Percentiles rank a stretch among this genome's conserved stretches.
phyloP scores from a whole-genome alignment of 768 basidiomycete species.

The Podaxis mareebaensis region DNA sequence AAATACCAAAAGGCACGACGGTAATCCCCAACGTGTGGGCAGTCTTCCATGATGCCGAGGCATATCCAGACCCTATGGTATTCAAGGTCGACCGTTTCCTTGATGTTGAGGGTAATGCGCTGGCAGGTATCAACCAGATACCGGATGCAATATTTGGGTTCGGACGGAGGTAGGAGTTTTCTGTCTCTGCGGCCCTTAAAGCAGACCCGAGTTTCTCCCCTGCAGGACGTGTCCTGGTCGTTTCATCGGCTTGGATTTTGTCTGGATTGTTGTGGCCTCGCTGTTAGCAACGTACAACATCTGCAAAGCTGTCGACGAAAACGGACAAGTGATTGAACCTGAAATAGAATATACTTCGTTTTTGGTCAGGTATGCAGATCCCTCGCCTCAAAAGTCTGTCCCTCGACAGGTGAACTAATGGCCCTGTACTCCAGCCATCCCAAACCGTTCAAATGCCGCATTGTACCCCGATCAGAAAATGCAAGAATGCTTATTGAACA shows the following conservation, averaged over 20 bases:
- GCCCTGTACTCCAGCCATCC: conserved; percentile 34
- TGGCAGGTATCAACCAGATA: conserved; percentile 32
- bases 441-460: conserved; percentile 39
- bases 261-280: conserved; percentile 44
- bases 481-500: conserved; percentile 31
- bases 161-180: conserved; percentile 33
- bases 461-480: conserved; percentile 34
- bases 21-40: conserved; percentile 35
- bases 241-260: conserved; percentile 41
- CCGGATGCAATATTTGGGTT: conserved; percentile 42
- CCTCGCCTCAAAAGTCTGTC: neutral
- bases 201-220: neutral
- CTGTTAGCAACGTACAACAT: conserved; percentile 41
- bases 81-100: conserved; percentile 41
- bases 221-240: conserved; percentile 45
- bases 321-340: conserved; percentile 35
- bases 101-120: conserved; percentile 28
- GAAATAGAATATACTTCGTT: conserved; percentile 34
- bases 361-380: conserved; percentile 33
- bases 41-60: conserved; percentile 38
- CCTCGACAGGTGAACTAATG: neutral
- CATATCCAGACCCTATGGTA: conserved; percentile 39
- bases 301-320: conserved; percentile 34
- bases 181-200: neutral
- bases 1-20: conserved; percentile 42